These are phyloP conservation scores for Chalciporus sphaerocephalus DNA, from an alignment of 768 basidiomycete genomes.

Conservation along the genomic window DNA sequence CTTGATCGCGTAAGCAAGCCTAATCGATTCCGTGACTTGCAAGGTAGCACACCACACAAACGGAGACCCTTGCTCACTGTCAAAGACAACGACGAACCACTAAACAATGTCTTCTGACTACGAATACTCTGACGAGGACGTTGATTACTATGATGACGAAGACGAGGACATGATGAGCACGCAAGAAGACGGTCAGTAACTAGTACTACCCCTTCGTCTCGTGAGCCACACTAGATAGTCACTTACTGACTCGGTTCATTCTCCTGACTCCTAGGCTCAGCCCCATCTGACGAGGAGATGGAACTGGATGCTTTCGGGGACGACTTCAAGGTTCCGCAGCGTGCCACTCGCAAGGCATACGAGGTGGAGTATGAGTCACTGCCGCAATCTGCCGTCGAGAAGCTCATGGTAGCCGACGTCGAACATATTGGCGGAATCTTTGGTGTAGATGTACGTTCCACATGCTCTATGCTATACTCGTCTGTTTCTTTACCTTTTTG, in stretches of 20 bases:
- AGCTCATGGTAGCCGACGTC: slow-evolving; percentile 70
- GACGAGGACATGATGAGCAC: slow-evolving; percentile 63
- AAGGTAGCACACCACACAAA: background rate
- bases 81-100: slow-evolving; percentile 15
- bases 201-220: slow-evolving; percentile 13
- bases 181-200: slow-evolving; percentile 50
- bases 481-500: background rate
- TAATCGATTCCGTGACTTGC: slow-evolving; percentile 24
- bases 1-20: slow-evolving; percentile 25
- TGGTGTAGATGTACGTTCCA: slow-evolving; percentile 77
- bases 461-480: background rate
- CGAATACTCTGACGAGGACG: slow-evolving; percentile 66
- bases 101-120: slow-evolving; percentile 58
- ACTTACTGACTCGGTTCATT: slow-evolving; percentile 20
- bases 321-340: slow-evolving; percentile 56
- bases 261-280: slow-evolving; percentile 31
- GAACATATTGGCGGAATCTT: slow-evolving; percentile 87
- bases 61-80: slow-evolving; percentile 15
- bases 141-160: slow-evolving; percentile 64
- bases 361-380: slow-evolving; percentile 84
- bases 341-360: slow-evolving; percentile 64
- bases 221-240: slow-evolving; percentile 16
- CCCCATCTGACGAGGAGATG: slow-evolving; percentile 56
- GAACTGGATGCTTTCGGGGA: slow-evolving; percentile 64
- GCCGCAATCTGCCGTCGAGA: slow-evolving; percentile 67